Evolutionary conservation across 2,329 filamentous ascomycete species (phyloP).

Genomic region (Scedosporium aurantiacum): DNA sequence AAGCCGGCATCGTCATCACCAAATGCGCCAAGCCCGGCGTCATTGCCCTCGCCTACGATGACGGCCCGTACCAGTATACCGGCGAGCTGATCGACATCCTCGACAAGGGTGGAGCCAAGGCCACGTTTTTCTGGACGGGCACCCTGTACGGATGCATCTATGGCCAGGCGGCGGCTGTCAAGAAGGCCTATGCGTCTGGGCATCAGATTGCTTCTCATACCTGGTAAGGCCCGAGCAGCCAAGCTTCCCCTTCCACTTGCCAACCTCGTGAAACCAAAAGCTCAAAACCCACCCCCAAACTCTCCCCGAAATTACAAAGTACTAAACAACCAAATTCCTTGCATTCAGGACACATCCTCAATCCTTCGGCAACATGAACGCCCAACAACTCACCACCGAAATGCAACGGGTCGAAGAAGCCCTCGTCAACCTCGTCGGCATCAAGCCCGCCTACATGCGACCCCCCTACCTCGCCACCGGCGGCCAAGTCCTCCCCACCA

Average conservation of each 20-base stretch:
- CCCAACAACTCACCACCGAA: slow-evolving; percentile 29
- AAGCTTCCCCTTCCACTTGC: not conserved
- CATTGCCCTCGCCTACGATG: slow-evolving; percentile 42
- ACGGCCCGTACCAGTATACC: slow-evolving; percentile 40
- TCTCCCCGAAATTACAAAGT: not conserved
- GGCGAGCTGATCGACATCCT: slow-evolving; percentile 38
- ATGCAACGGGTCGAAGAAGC: slow-evolving; percentile 41
- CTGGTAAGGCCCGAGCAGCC: slow-evolving; percentile 25
- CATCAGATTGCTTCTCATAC: slow-evolving; percentile 45
- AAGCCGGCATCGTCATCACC: slow-evolving; percentile 31
- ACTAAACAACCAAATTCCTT: slow-evolving; percentile 1
- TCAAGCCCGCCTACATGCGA: slow-evolving; percentile 38
- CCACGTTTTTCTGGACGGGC: slow-evolving; percentile 42
- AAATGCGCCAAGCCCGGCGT: slow-evolving; percentile 31
- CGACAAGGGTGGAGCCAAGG: slow-evolving; percentile 35
- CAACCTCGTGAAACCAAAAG: not conserved
- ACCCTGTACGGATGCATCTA: slow-evolving; percentile 41
- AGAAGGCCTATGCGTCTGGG: slow-evolving; percentile 36
- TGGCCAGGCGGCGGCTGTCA: slow-evolving; percentile 38
- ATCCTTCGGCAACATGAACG: slow-evolving; percentile 26
- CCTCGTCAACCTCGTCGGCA: slow-evolving; percentile 36
- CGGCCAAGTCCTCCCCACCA: slow-evolving; percentile 28
- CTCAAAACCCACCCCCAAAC: no score
- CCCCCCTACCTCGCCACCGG: slow-evolving; percentile 38
- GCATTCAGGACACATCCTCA: slow-evolving; percentile 31